Conservation (phyloP, 257 asterid genomes). For the Jacaranda mimosifolia region DNA sequence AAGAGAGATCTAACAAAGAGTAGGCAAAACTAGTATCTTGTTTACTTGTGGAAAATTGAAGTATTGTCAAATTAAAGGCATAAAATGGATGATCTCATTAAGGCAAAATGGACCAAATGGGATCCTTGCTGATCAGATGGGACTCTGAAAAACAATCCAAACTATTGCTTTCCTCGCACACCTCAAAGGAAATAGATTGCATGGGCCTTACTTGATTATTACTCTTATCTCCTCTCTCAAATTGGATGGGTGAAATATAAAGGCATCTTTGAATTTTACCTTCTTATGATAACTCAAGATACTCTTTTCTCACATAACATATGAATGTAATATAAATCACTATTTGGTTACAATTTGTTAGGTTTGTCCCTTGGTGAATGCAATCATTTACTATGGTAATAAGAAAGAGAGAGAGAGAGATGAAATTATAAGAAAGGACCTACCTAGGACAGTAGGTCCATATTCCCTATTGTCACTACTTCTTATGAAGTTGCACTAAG, state of each 20-base stretch:
- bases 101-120: constrained; percentile 99
- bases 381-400: constrained; percentile 85
- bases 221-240: constrained; percentile 98
- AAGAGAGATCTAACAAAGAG: constrained; percentile 77
- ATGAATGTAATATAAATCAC: constrained; percentile 19
- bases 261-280: constrained; percentile 55
- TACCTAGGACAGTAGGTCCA: constrained; percentile 89
- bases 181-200: constrained; percentile 91
- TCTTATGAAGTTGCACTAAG: constrained; percentile 85
- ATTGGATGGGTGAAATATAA: constrained; percentile 89
- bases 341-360: constrained; percentile 36
- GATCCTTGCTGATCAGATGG: constrained; percentile 99
- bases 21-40: constrained; percentile 82
- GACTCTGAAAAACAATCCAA: constrained; percentile 97
- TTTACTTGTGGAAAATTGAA: constrained; percentile 95
- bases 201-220: constrained; percentile 90
- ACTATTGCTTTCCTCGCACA: constrained; percentile 95
- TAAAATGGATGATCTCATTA: constrained; percentile 97
- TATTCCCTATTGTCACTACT: constrained; percentile 85
- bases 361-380: constrained; percentile 84
- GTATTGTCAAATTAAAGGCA: constrained; percentile 92
- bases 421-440: constrained; percentile 75
- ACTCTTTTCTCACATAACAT: not conserved
- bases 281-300: constrained; percentile 18
- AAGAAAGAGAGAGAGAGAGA: constrained; percentile 77